Base-by-base conservation (phyloP, 257 asterid genomes). In the Solanum rostratum region DNA sequence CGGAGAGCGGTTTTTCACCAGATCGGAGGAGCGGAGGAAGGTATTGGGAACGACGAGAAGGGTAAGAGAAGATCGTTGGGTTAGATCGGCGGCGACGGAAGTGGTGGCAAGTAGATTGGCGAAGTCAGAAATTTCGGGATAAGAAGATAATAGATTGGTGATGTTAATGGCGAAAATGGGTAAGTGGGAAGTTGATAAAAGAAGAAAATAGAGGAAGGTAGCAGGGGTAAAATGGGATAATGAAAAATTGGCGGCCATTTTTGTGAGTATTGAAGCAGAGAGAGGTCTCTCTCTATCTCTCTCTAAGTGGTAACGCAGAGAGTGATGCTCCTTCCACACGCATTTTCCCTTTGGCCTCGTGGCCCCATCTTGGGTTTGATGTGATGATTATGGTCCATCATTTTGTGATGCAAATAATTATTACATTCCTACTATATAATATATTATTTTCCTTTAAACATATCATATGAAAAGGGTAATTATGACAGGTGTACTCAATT, bases 41-140 rank as follows among this genome's bases (percentile, higher is more conserved):
- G 91, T 30, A 54, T 95, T 94, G 86, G 98, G 96, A 52, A 93
- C 96, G 83, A 85, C 90, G 70, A 95, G 94, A 85, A 95, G 85
- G 19, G 98, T 92, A 82, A 95, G 30, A 82, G 93, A 87, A 85
- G 92, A 83, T 86, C 92, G 93, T 80, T 68, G 16, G 84, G 92
- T 7, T 88, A 92, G 93, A 89, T 93, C 97, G 90, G 90, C 85
- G 87, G 95, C 86, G 81, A 94, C 93, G 88, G 93, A 79, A 88
- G 95, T 90, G 93, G 90, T 70, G 84, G 95, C n/a, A 84, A 95
- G 90, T 62, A 93, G 95, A 80, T 85, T 81, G 54, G 92, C 83
- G 87, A 93, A 95, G 86, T 88, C 89, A 86, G 98, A 91, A 84
- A 95, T 91, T 85, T 90, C 86, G 59, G 95, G 91, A 88, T 85